Evolutionary conservation across 345 rosid genomes (phyloP).

Genomic region (Sisymbrium irio): DNA sequence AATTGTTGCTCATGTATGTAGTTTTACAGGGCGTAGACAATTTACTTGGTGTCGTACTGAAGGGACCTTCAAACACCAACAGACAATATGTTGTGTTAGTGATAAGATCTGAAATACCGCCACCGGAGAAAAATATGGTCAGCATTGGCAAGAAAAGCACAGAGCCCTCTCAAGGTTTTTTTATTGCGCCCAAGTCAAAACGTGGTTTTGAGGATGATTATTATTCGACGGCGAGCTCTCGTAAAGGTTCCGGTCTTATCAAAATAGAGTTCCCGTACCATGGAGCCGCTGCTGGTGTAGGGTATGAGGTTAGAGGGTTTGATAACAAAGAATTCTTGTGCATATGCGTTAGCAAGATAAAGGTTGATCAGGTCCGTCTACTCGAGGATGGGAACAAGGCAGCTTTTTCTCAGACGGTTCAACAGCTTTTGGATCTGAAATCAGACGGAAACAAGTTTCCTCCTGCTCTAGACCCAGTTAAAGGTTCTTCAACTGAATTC

Average conservation of each 20-base stretch:
- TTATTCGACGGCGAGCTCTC: conserved; percentile 40
- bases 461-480: conserved; percentile 69
- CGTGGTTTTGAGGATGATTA: conserved; percentile 68
- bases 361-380: conserved; percentile 60
- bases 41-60: conserved; percentile 82
- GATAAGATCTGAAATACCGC: conserved; percentile 67
- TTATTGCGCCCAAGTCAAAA: conserved; percentile 70
- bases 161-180: conserved; percentile 51
- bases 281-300: conserved; percentile 77
- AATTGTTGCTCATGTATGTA: conserved; percentile 18
- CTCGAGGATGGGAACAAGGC: conserved; percentile 60
- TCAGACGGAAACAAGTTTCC: conserved; percentile 69
- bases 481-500: conserved; percentile 48
- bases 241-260: conserved; percentile 65
- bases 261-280: conserved; percentile 63
- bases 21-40: conserved; percentile 63
- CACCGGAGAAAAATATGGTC: conserved; percentile 45
- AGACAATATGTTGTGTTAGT: conserved; percentile 68
- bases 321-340: conserved; percentile 62
- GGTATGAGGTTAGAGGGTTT: conserved; percentile 75
- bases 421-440: conserved; percentile 59
- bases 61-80: conserved; percentile 44
- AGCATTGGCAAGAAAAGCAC: conserved; percentile 52
- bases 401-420: conserved; percentile 89
- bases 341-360: conserved; percentile 59